Evolutionary conservation across 129 eudicot species (phyloP).

Genomic region (Tagetes erecta): DNA sequence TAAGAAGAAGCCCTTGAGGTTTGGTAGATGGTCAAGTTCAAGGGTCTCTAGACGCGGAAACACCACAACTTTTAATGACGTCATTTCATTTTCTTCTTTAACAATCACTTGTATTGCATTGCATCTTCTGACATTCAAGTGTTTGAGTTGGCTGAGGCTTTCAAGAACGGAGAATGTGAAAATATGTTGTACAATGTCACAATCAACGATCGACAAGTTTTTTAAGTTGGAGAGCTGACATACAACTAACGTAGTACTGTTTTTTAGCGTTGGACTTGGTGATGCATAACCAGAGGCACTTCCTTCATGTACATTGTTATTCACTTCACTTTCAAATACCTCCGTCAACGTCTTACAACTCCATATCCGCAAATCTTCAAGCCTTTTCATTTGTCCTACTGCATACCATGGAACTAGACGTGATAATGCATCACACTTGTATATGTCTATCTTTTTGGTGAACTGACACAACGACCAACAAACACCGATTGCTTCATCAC

Average conservation of each 20-base stretch:
- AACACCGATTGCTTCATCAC: background rate
- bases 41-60: conserved; percentile 12
- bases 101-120: background rate
- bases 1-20: conserved; percentile 10
- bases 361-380: background rate
- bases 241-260: background rate
- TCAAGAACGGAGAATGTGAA: background rate
- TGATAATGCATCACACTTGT: background rate
- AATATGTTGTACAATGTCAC: background rate
- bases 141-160: conserved; percentile 4
- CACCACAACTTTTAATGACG: background rate
- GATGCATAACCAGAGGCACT: background rate
- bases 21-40: conserved; percentile 1
- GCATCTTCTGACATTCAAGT: background rate
- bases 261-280: background rate
- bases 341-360: background rate
- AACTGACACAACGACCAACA: background rate
- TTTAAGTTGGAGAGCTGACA: conserved; percentile 11
- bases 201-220: accelerated
- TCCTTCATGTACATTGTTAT: background rate
- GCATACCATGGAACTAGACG: background rate
- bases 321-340: conserved; percentile 2
- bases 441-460: background rate
- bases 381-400: background rate
- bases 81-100: background rate